phyloP scores from a whole-genome alignment of 2,329 filamentous ascomycete genomes.

The Microdochium bolleyi region DNA sequence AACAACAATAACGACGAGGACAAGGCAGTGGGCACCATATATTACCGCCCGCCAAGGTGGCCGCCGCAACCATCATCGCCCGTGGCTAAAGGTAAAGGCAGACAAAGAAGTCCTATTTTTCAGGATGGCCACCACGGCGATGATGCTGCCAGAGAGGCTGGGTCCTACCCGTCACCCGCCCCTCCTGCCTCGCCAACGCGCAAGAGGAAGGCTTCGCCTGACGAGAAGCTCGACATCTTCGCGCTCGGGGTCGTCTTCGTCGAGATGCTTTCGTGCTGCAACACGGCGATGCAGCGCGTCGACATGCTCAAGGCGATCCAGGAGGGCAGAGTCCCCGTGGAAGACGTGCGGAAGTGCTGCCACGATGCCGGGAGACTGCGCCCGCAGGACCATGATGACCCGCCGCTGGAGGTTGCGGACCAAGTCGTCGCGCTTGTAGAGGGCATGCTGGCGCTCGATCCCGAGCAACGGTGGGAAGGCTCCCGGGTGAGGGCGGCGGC shows the following conservation, averaged over 20 bases:
- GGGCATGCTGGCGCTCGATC: neutral
- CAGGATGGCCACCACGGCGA: neutral
- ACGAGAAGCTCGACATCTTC: constrained; percentile 52
- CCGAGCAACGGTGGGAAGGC: neutral
- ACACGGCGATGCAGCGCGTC: constrained; percentile 39
- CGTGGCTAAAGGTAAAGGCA: constrained; percentile 4
- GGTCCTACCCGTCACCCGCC: no score
- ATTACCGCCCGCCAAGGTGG: constrained; percentile 45
- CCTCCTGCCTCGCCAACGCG: no score
- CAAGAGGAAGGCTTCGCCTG: neutral
- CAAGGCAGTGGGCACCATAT: constrained; percentile 48
- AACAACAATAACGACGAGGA: neutral
- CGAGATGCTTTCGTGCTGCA: constrained; percentile 49
- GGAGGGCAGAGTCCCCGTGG: constrained; percentile 10
- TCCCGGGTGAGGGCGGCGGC: neutral
- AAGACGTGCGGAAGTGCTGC: neutral
- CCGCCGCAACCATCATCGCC: neutral
- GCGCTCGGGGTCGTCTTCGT: constrained; percentile 53
- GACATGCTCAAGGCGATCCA: constrained; percentile 17
- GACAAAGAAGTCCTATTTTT: neutral
- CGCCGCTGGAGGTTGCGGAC: neutral
- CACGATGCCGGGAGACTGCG: neutral
- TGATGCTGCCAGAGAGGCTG: neutral
- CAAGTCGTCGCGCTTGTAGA: neutral
- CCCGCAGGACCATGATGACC: neutral